Evolutionary conservation across 2,329 filamentous ascomycete genomes (phyloP), one percentile per base, ranked within the genome.

Genomic region (Arthroderma sp.): DNA sequence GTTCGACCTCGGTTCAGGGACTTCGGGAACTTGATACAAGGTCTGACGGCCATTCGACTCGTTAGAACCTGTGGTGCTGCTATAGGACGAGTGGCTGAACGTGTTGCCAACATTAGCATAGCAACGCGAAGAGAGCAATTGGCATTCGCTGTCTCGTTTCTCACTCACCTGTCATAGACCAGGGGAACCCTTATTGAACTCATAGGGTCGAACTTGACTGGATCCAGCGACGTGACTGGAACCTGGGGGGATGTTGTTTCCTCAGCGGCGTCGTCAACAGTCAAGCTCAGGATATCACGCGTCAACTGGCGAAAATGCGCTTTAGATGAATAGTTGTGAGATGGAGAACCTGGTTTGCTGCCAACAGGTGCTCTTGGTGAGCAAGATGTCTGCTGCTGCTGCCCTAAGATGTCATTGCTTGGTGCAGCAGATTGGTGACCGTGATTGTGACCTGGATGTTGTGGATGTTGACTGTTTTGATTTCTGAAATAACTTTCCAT

Each of bases 91-190:
- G 30, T 54, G 50, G 4, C 54, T 55, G 44, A 37, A 10, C 22
- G 40, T 40, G 27, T 10, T 4, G 34, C 30, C 4, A 31, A 40
- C 29, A 36, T 7, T 8, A 15, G 15, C 15, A 22, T 8, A 15
- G 15, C 15, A 22, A 22, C 15, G 15, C 15, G 15, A 22, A 22
- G 15, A 22, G 15, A 22, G 15, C 15, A 22, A 22, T 22, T 22
- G 15, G 15, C 15, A 22, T 22, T 22, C 15, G 15, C 15, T 22
- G 3, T 22, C 15, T 22, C 15, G 15, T 22, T 22, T 22, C 15
- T 22, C 36, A 40, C 57, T 51, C 53, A 60, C 59, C 53, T 54
- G 6, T 53, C 51, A 42, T 53, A 51, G 47, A 59, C 52, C 43
- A 60, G 52, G 38, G 58, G 56, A 9, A 60, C 54, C 39, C 58